Evolutionary conservation across 106 monocot species (phyloP).

Genomic region (Phalaenopsis equestris): DNA sequence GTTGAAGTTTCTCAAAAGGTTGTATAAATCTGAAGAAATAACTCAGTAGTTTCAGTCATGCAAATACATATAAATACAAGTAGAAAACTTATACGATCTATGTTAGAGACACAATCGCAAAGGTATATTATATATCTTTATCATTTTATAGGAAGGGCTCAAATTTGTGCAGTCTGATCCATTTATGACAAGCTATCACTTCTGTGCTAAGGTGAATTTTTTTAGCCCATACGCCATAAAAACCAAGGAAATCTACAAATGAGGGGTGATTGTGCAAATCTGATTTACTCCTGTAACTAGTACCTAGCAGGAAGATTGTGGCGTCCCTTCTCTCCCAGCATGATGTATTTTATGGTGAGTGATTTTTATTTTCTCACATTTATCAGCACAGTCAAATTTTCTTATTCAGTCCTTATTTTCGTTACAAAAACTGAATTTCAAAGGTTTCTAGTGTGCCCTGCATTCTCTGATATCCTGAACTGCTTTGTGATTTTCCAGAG

Average conservation of each 20-base stretch:
- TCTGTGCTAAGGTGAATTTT: not conserved
- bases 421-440: not conserved
- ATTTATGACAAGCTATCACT: not conserved
- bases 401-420: not conserved
- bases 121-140: not conserved
- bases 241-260: not conserved
- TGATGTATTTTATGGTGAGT: not conserved
- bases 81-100: not conserved
- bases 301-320: not conserved
- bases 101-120: not conserved
- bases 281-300: not conserved
- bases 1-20: conserved; percentile 22
- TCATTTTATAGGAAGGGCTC: not conserved
- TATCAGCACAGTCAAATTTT: not conserved
- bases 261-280: not conserved
- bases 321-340: not conserved
- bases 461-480: not conserved
- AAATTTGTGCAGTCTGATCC: not conserved
- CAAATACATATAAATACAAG: not conserved
- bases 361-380: not conserved
- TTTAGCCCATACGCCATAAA: not conserved
- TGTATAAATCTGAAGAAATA: conserved; percentile 13
- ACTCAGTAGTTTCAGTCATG: not conserved
- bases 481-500: not conserved
- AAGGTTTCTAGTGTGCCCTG: not conserved